These are phyloP conservation scores for Trametes coccinea DNA, from an alignment of 768 basidiomycete species.

Conservation along the genomic window DNA sequence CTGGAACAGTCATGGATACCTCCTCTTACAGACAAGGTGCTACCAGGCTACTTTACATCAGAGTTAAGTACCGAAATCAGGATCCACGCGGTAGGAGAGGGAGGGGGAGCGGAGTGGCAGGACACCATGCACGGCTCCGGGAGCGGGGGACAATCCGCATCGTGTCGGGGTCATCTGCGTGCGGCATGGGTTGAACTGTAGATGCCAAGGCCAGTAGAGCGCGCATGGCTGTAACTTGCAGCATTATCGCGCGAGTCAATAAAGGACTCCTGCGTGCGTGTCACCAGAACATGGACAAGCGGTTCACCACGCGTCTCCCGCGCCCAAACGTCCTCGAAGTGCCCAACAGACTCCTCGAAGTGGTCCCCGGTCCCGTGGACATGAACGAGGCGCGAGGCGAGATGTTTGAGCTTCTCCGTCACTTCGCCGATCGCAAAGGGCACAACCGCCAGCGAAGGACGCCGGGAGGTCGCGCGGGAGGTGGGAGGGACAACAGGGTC, in stretches of 20 bases:
- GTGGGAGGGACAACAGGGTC: slow-evolving; percentile 3
- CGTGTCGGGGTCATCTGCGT: neutral
- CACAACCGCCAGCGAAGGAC: slow-evolving; percentile 5
- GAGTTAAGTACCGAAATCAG: no score
- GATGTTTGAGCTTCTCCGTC: slow-evolving; percentile 12
- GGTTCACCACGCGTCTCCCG: slow-evolving; percentile 12
- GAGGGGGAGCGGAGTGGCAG: no score
- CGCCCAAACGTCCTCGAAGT: slow-evolving; percentile 15
- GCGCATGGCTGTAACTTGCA: neutral
- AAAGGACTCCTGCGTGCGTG: slow-evolving; percentile 1
- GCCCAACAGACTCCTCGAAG: slow-evolving; percentile 21
- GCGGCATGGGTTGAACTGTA: neutral
- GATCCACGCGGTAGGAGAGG: no score
- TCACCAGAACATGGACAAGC: slow-evolving; percentile 17
- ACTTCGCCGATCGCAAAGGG: slow-evolving; percentile 9
- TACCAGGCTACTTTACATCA: no score
- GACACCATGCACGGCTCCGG: no score
- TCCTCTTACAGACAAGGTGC: neutral
- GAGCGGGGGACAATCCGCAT: no score
- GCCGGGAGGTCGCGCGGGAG: slow-evolving; percentile 3
- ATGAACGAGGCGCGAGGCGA: slow-evolving; percentile 1
- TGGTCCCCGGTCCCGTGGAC: neutral
- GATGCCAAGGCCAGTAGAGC: neutral
- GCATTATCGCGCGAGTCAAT: neutral
- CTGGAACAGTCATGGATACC: neutral